A percentile compares a stretch with the other conserved stretches of the same genome.
Conservation (phyloP, 2,329 filamentous ascomycete genomes). For the Tolypocladium inflatum region DNA sequence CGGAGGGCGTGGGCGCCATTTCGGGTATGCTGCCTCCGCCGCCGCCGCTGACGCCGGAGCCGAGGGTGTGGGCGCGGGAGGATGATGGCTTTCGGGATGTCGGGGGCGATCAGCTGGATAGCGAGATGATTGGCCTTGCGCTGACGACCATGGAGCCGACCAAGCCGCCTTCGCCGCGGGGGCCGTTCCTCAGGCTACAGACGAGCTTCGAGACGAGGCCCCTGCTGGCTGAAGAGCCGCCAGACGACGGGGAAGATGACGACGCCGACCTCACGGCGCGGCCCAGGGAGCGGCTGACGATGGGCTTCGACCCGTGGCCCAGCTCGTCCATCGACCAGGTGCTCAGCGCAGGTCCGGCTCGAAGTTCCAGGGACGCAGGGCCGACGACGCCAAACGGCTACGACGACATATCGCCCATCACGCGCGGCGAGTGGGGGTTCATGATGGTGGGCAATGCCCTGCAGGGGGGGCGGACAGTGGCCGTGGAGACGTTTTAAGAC, state of each 20-base stretch:
- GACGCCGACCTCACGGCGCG: constrained; percentile 27
- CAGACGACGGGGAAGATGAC: constrained; percentile 15
- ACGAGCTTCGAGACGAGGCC: constrained; percentile 26
- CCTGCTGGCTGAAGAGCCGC: background rate
- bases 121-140: constrained; percentile 11
- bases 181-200: constrained; percentile 29
- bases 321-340: constrained; percentile 34
- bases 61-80: constrained; percentile 6
- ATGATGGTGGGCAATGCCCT: constrained; percentile 41
- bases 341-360: constrained; percentile 19
- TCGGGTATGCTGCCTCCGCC: constrained; percentile 18
- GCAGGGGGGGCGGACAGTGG: constrained; percentile 33
- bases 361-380: constrained; percentile 21
- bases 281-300: constrained; percentile 19
- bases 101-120: constrained; percentile 9
- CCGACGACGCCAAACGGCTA: constrained; percentile 49
- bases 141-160: constrained; percentile 13
- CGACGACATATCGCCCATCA: constrained; percentile 54
- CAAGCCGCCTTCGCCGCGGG: constrained; percentile 16
- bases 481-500: constrained; percentile 41
- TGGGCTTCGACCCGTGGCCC: constrained; percentile 18
- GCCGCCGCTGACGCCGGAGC: constrained; percentile 8
- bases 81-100: constrained; percentile 10
- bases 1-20: constrained; percentile 34
- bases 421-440: constrained; percentile 53